Evolutionary conservation across 2,329 filamentous ascomycete species (phyloP).

Genomic region (Fusarium nygamai): DNA sequence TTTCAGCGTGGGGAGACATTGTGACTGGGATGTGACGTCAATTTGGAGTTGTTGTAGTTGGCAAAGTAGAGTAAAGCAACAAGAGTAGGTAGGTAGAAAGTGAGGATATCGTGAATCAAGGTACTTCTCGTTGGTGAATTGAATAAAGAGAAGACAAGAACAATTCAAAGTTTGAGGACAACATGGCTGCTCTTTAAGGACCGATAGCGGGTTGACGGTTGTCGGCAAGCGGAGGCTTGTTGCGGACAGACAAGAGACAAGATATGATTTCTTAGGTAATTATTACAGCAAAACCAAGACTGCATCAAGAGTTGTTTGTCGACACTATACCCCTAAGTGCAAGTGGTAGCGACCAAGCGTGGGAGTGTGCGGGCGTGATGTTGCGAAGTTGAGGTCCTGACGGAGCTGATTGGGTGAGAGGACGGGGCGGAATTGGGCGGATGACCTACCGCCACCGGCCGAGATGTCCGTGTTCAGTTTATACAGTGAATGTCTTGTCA

Average conservation of each 20-base stretch:
- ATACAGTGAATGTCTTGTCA: background rate
- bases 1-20: slow-evolving; percentile 70
- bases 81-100: background rate
- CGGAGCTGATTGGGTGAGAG: slow-evolving; percentile 4
- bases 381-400: slow-evolving; percentile 18
- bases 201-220: slow-evolving; percentile 13
- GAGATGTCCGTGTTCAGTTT: background rate
- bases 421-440: slow-evolving; percentile 21
- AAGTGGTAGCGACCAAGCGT: slow-evolving; percentile 56
- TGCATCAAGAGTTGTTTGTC: slow-evolving; percentile 28
- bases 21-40: background rate
- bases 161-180: background rate
- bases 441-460: slow-evolving; percentile 30
- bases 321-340: slow-evolving; percentile 67
- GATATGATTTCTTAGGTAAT: slow-evolving; percentile 41
- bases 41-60: slow-evolving; percentile 1
- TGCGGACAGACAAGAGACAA: slow-evolving; percentile 14
- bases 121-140: background rate
- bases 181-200: slow-evolving; percentile 37
- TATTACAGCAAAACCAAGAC: slow-evolving; percentile 37
- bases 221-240: slow-evolving; percentile 24
- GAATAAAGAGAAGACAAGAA: slow-evolving; percentile 8
- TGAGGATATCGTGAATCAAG: background rate
- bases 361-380: slow-evolving; percentile 32
- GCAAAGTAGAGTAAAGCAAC: background rate